phyloP scores from a whole-genome alignment of 345 rosid genomes.

The Zanthoxylum bungeanum region DNA sequence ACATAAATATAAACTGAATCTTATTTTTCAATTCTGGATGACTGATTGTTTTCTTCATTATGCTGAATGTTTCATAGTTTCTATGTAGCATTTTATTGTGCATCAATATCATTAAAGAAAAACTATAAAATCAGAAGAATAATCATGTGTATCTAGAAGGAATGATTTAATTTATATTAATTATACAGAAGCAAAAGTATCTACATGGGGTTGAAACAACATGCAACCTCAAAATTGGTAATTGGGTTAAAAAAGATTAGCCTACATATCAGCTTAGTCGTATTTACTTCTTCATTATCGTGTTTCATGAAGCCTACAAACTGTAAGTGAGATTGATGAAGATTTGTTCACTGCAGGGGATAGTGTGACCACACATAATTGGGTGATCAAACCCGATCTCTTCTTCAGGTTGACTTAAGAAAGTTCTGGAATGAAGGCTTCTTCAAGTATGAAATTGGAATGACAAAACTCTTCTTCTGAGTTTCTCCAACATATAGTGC shows the following conservation, averaged over 20 bases:
- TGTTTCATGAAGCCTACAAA: not conserved
- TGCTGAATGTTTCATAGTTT: not conserved
- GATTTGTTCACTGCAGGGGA: constrained; percentile 21
- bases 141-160: not conserved
- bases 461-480: constrained; percentile 31
- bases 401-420: constrained; percentile 18
- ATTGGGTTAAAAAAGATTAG: not conserved
- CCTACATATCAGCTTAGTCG: not conserved
- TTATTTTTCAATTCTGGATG: too few relatives aligned
- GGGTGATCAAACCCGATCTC: constrained; percentile 27
- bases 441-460: constrained; percentile 36
- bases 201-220: not conserved
- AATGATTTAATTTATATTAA: not conserved
- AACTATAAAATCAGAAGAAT: not conserved
- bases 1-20: too few relatives aligned
- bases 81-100: not conserved
- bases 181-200: not conserved
- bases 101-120: not conserved
- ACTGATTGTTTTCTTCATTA: not conserved
- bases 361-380: constrained; percentile 21
- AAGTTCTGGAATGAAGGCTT: constrained; percentile 38
- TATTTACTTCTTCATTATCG: not conserved
- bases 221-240: not conserved
- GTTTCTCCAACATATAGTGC: constrained; percentile 42
- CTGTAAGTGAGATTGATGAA: constrained; percentile 22